Evolutionary conservation across 306 rosid species (phyloP).

Genomic region (Pyrus communis): DNA sequence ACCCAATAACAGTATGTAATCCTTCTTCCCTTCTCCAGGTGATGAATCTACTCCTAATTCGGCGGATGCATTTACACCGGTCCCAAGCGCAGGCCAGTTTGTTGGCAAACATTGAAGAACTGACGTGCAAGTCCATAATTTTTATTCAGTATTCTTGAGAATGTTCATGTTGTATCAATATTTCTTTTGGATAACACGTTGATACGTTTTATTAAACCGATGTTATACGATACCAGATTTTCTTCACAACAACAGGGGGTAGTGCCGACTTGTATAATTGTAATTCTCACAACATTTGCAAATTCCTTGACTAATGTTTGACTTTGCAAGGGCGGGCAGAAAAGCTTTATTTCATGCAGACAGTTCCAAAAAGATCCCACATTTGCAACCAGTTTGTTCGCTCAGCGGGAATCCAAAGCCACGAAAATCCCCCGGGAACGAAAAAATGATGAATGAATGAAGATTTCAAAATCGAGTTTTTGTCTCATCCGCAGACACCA

Average conservation of each 20-base stretch:
- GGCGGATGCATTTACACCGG: slow-evolving; percentile 23
- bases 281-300: too few species aligned
- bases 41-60: not conserved
- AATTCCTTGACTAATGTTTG: not conserved
- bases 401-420: not conserved
- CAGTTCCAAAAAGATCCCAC: not conserved
- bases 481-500: slow-evolving; percentile 6
- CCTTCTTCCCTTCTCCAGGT: slow-evolving; percentile 52
- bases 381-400: not conserved
- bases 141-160: too few species aligned
- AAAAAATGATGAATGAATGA: slow-evolving; percentile 7
- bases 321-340: not conserved
- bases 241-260: too few species aligned
- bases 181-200: too few species aligned
- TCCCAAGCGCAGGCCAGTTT: slow-evolving; percentile 52
- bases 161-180: too few species aligned
- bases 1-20: slow-evolving; percentile 40
- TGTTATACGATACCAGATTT: too few species aligned
- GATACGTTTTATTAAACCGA: too few species aligned
- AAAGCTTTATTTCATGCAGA: not conserved
- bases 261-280: too few species aligned
- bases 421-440: not conserved
- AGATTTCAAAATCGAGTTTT: slow-evolving; percentile 3
- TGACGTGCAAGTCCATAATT: too few species aligned
- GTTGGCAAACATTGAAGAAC: slow-evolving; percentile 8